phyloP scores from a whole-genome alignment of 148 eudicot species.

The Heliamphora exappendiculata region DNA sequence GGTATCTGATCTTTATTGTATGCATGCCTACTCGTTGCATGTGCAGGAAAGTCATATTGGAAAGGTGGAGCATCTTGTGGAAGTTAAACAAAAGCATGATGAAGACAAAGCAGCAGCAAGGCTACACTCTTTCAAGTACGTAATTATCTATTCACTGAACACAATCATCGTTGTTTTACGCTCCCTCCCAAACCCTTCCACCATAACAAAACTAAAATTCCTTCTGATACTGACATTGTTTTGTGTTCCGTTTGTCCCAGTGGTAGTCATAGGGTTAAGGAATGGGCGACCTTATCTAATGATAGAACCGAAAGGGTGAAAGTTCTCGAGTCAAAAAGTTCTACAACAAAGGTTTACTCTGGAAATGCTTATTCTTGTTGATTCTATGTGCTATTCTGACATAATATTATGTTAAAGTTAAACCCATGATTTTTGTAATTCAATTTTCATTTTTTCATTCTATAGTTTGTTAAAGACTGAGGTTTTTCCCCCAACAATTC shows the following conservation, averaged over 20 bases:
- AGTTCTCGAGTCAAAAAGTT: conserved; percentile 38
- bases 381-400: neutral
- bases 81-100: conserved; percentile 65
- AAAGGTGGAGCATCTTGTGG: conserved; percentile 61
- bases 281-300: conserved; percentile 16
- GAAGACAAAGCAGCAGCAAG: conserved; percentile 67
- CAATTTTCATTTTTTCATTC: neutral
- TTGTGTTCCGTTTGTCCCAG: conserved; percentile 16
- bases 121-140: conserved; percentile 71
- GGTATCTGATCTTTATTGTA: neutral
- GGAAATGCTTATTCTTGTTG: neutral
- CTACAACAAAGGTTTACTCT: conserved; percentile 40
- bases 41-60: conserved; percentile 50
- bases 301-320: conserved; percentile 39
- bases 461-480: neutral
- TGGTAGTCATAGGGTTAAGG: conserved; percentile 21
- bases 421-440: neutral
- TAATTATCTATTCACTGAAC: neutral
- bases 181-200: neutral
- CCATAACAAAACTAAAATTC: neutral
- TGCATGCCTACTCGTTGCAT: neutral
- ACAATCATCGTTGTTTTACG: neutral
- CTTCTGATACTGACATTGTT: conserved; percentile 4
- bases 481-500: neutral
- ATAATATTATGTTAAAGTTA: neutral